Percentiles rank a stretch among this genome's conserved stretches.
phyloP scores from a whole-genome alignment of 2,329 filamentous ascomycete genomes.

The Fusarium sp. region DNA sequence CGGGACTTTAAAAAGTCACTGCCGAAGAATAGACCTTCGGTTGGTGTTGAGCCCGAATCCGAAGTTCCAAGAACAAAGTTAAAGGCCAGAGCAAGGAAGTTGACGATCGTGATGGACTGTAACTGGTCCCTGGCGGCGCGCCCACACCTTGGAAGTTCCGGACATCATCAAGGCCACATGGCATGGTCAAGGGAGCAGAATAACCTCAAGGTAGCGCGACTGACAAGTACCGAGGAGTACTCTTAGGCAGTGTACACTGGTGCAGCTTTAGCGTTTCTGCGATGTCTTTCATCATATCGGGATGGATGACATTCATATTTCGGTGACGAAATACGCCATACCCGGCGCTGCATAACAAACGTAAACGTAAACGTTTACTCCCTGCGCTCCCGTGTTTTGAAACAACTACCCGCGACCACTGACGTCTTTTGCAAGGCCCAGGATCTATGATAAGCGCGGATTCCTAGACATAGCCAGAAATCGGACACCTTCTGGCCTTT shows the following conservation, averaged over 20 bases:
- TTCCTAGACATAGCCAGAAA: constrained; percentile 1
- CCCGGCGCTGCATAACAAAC: background rate
- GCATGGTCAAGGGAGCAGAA: background rate
- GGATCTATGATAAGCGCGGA: constrained; percentile 25
- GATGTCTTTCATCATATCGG: constrained; percentile 2
- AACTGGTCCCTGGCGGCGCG: background rate
- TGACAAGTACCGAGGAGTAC: background rate
- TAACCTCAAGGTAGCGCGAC: background rate
- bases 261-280: background rate
- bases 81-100: constrained; percentile 1
- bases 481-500: background rate
- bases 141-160: constrained; percentile 6
- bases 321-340: constrained; percentile 12
- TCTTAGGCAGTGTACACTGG: background rate
- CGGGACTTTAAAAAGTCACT: background rate
- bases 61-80: constrained; percentile 1
- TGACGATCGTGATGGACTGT: background rate
- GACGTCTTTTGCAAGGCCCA: constrained; percentile 20
- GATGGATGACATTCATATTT: background rate
- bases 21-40: background rate
- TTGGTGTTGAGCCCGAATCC: background rate
- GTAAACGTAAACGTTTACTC: background rate
- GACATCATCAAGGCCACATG: background rate
- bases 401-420: constrained; percentile 24
- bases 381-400: constrained; percentile 25